phyloP scores from a whole-genome alignment of 2,329 filamentous ascomycete species.

The Huntiella savannae region DNA sequence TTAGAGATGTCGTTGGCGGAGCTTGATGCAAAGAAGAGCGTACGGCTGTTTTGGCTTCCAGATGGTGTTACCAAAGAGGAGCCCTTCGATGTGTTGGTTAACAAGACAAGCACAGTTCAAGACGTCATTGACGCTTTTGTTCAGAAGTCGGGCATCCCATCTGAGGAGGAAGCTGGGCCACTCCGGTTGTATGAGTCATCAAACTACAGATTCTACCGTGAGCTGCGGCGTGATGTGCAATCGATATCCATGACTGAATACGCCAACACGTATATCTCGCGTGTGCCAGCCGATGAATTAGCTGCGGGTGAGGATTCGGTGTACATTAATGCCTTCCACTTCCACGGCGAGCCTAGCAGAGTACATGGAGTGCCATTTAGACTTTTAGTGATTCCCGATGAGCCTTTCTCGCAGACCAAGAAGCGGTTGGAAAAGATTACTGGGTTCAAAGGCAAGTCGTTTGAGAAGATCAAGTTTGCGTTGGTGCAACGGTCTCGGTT shows the following conservation, averaged over 20 bases:
- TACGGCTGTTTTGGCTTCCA: constrained; percentile 68
- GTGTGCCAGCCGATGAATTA: constrained; percentile 53
- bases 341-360: constrained; percentile 72
- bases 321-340: constrained; percentile 71
- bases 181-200: constrained; percentile 72
- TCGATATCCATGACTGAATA: constrained; percentile 80
- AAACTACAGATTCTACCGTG: constrained; percentile 65
- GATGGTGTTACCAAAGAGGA: constrained; percentile 92
- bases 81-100: constrained; percentile 61
- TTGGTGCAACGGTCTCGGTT: constrained; percentile 54
- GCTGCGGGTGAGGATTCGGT: constrained; percentile 25
- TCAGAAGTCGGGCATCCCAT: constrained; percentile 62
- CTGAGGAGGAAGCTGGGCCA: constrained; percentile 48
- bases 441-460: constrained; percentile 90
- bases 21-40: constrained; percentile 73
- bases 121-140: constrained; percentile 60
- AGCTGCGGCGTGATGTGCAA: constrained; percentile 48
- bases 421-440: constrained; percentile 84
- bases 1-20: constrained; percentile 88
- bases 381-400: constrained; percentile 67
- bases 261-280: constrained; percentile 61
- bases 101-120: constrained; percentile 63
- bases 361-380: constrained; percentile 80
- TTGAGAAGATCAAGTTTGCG: constrained; percentile 97
- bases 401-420: constrained; percentile 79